These are phyloP conservation scores for Alternaria consortialis DNA, from an alignment of 2,329 filamentous ascomycete genomes.

Conservation along the genomic window DNA sequence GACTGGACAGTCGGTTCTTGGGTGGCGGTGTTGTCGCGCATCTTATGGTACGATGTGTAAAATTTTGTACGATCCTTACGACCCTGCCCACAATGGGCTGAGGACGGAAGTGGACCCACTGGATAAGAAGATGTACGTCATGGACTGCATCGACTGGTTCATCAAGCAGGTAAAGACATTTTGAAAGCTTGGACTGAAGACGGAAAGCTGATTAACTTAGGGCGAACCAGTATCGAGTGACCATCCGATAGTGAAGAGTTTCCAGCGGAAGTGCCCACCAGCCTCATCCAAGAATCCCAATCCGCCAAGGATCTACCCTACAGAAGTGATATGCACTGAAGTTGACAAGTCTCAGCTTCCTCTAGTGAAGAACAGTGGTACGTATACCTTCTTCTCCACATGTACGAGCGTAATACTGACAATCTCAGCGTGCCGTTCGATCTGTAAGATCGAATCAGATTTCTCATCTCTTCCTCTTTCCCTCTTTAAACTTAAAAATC, in stretches of 20 bases:
- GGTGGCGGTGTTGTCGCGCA: constrained; percentile 48
- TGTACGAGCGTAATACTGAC: not conserved
- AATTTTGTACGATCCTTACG: constrained; percentile 44
- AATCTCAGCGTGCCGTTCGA: constrained; percentile 20
- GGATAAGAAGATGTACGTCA: constrained; percentile 48
- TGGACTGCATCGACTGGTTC: constrained; percentile 50
- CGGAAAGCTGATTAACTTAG: constrained; percentile 26
- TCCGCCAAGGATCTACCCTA: constrained; percentile 34
- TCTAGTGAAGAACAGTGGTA: constrained; percentile 19
- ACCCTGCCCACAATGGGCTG: constrained; percentile 36
- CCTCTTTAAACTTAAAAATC: constrained; percentile 34
- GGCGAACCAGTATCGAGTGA: constrained; percentile 32
- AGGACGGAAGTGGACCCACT: constrained; percentile 36
- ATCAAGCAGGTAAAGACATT: constrained; percentile 31
- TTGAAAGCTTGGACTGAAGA: not conserved
- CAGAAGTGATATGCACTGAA: constrained; percentile 28
- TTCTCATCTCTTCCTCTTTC: constrained; percentile 22
- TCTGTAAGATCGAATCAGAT: constrained; percentile 33
- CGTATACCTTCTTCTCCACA: not conserved
- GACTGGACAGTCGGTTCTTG: constrained; percentile 54
- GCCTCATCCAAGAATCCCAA: constrained; percentile 18
- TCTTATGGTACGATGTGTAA: constrained; percentile 50
- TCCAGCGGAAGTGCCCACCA: constrained; percentile 35
- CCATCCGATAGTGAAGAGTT: constrained; percentile 26
- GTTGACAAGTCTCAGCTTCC: constrained; percentile 27